Conservation (phyloP, 208 protist genomes). For the Trichomonas tenax region DNA sequence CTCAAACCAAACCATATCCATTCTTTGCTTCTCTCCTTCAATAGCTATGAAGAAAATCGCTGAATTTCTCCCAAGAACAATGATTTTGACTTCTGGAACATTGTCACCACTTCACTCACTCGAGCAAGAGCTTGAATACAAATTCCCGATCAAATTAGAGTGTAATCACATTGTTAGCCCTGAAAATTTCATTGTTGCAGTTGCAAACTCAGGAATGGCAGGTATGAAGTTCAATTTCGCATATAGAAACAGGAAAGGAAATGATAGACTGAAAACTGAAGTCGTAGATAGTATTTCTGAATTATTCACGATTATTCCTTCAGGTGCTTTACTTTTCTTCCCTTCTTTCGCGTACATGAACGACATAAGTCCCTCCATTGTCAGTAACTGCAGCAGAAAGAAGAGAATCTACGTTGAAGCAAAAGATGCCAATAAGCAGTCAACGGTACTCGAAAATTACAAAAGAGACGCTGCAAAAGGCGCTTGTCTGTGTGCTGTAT, state of each 20-base stretch:
- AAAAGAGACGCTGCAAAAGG: not conserved
- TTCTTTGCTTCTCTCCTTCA: not conserved
- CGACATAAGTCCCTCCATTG: not conserved
- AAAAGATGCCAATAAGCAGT: not conserved
- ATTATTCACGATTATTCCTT: not conserved
- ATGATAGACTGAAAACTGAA: not conserved
- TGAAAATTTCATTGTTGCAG: not conserved
- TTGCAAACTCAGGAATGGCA: not conserved
- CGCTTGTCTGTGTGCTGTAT: conserved; percentile 21
- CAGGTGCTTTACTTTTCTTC: conserved; percentile 17
- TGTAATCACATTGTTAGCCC: not conserved
- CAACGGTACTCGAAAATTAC: not conserved
- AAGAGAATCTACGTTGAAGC: not conserved
- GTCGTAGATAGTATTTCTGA: not conserved
- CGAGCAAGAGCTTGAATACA: not conserved
- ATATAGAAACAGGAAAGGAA: not conserved
- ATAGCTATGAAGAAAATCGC: not conserved
- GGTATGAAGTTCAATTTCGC: not conserved
- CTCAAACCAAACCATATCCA: not conserved
- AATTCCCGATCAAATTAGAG: not conserved
- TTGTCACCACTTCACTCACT: not conserved
- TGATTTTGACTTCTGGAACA: conserved; percentile 21
- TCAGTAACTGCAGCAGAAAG: too few relatives aligned
- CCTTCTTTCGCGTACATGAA: not conserved
- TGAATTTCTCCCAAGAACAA: not conserved